These are phyloP conservation scores for Phanerochaete carnosa DNA, from an alignment of 768 basidiomycete species.

Conservation along the genomic window DNA sequence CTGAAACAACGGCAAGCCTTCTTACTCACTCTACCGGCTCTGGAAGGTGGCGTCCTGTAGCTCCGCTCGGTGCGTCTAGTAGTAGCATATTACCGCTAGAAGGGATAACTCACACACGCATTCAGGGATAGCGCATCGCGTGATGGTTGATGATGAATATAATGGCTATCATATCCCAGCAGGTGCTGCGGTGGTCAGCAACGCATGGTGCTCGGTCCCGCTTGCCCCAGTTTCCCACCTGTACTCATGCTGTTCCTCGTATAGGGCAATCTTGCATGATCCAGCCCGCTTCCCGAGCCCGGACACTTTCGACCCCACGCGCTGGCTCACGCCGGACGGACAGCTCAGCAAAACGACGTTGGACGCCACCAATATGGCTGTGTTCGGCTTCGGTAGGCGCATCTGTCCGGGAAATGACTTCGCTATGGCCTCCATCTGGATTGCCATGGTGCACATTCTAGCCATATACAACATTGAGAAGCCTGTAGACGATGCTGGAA, in stretches of 20 bases:
- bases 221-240: not conserved
- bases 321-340: conserved; percentile 13
- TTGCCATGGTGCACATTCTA: conserved; percentile 19
- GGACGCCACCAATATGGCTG: conserved; percentile 1
- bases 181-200: conserved; percentile 28
- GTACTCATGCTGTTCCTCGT: too few relatives aligned
- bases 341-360: conserved; percentile 4
- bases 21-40: not conserved
- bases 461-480: conserved; percentile 18
- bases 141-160: conserved; percentile 27
- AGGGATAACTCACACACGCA: not conserved
- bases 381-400: conserved; percentile 16
- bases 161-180: conserved; percentile 31
- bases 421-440: conserved; percentile 21
- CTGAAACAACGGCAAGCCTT: too few relatives aligned
- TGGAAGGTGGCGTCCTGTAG: conserved; percentile 15
- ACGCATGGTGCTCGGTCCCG: conserved; percentile 22
- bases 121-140: conserved; percentile 24
- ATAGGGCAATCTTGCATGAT: conserved; percentile 9
- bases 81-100: not conserved
- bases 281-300: not conserved
- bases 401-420: conserved; percentile 24
- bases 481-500: not conserved
- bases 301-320: conserved; percentile 20
- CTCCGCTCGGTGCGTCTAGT: conserved; percentile 3